Evolutionary conservation across 176 grass and related monocot genomes (phyloP), one percentile per base, ranked within the genome.

Genomic region (Paspalum vaginatum): DNA sequence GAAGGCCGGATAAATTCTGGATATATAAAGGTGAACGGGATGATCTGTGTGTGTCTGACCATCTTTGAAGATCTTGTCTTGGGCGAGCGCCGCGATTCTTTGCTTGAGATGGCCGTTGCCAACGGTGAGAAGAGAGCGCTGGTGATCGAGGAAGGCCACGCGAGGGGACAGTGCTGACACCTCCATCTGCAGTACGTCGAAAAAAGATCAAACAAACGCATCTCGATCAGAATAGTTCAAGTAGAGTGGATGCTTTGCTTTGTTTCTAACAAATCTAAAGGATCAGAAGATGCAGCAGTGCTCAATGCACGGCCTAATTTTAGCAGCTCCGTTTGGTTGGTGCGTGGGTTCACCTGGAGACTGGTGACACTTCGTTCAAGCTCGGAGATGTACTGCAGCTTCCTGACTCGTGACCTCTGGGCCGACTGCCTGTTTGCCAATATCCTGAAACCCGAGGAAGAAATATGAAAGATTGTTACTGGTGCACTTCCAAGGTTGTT

Each of bases 1-100:
- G 59, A n/a, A 9, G 2, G 38, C 15, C 15, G 20, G 11, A 51
- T 3, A 72, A 83, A 73, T n/a, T 59, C 62, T 70, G 38, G 22
- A 4, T 13, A 44, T 52, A 9, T n/a, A n/a, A n/a, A n/a, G n/a
- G 39, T 57, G 58, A 43, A 10, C 16, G 48, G 16, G 48, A 41
- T 59, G 72, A 20, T 55, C 13, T 54, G 21, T 43, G 8, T 43
- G 8, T 61, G 7, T 22, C 37, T 87, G 32, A 99, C 96, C 96
- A 70, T 99, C 96, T 82, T 99, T 99, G 74, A 95, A 99, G 70
- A 99, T 93, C 66, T 93, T 99, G 74, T 99, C 96, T 69, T 99
- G 96, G 20, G 86, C 90, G 2, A 99, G 90, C 6, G 92, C 96
- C 14, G 96, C 96, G 15, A 99, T 99, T 40, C 92, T 86, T 76